Evolutionary conservation across 2,329 filamentous ascomycete genomes (phyloP).

Genomic region (Diaporthe vaccinii): DNA sequence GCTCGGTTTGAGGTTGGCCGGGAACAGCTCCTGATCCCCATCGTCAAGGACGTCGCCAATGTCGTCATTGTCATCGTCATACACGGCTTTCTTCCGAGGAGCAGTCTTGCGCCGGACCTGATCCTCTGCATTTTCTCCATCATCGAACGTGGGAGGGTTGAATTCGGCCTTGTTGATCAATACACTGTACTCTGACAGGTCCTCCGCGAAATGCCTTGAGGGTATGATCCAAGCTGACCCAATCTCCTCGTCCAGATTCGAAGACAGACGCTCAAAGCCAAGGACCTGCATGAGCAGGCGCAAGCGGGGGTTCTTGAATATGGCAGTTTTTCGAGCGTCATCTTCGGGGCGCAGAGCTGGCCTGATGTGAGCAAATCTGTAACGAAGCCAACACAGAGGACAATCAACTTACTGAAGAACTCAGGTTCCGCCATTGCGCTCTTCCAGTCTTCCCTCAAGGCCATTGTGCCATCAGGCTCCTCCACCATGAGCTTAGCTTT

Average conservation of each 20-base stretch:
- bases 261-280: slow-evolving; percentile 73
- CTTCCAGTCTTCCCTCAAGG: slow-evolving; percentile 45
- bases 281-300: slow-evolving; percentile 85
- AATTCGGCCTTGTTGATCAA: slow-evolving; percentile 84
- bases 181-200: slow-evolving; percentile 77
- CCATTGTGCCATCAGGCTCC: slow-evolving; percentile 44
- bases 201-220: slow-evolving; percentile 70
- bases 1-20: slow-evolving; percentile 62
- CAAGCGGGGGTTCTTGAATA: slow-evolving; percentile 91
- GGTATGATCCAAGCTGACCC: slow-evolving; percentile 87
- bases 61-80: slow-evolving; percentile 78
- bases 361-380: slow-evolving; percentile 2
- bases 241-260: slow-evolving; percentile 74
- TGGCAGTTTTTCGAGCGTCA: slow-evolving; percentile 76
- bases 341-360: slow-evolving; percentile 74
- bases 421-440: slow-evolving; percentile 56
- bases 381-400: too few species aligned
- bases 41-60: slow-evolving; percentile 61
- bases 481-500: slow-evolving; percentile 66
- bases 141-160: slow-evolving; percentile 81
- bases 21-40: slow-evolving; percentile 75
- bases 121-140: slow-evolving; percentile 80
- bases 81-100: slow-evolving; percentile 69
- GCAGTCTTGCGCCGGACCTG: slow-evolving; percentile 81
- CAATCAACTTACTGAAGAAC: slow-evolving; percentile 63